These are phyloP conservation scores for Aspergillus fischeri DNA, from an alignment of 2,329 filamentous ascomycete genomes.

Conservation along the genomic window DNA sequence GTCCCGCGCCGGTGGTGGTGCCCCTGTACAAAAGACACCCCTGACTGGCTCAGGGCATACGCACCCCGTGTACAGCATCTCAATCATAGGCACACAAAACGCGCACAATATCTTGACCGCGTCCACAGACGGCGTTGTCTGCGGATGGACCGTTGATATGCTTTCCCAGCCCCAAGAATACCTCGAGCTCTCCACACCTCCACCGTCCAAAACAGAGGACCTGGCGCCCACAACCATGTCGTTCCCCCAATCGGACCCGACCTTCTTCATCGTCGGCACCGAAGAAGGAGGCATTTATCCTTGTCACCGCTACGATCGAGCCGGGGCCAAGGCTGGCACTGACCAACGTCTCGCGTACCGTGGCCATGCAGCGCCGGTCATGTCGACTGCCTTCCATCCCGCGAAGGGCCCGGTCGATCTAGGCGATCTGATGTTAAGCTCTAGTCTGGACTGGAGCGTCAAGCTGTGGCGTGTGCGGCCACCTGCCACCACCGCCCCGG, in stretches of 20 bases:
- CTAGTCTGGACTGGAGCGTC: slow-evolving; percentile 92
- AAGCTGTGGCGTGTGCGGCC: slow-evolving; percentile 89
- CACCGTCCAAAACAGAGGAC: slow-evolving; percentile 87
- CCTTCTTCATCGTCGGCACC: slow-evolving; percentile 94
- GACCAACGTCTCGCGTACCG: slow-evolving; percentile 84
- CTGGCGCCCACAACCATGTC: slow-evolving; percentile 91
- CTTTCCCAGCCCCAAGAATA: slow-evolving; percentile 94
- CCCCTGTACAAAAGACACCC: slow-evolving; percentile 91
- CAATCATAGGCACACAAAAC: slow-evolving; percentile 96
- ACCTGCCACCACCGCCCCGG: slow-evolving; percentile 39
- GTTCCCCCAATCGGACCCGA: slow-evolving; percentile 92
- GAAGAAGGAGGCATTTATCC: slow-evolving; percentile 96
- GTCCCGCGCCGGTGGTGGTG: slow-evolving; percentile 61
- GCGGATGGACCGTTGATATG: slow-evolving; percentile 97
- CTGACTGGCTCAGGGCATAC: slow-evolving; percentile 93
- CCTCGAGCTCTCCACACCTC: slow-evolving; percentile 79
- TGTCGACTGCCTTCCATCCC: slow-evolving; percentile 94
- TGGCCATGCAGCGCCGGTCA: slow-evolving; percentile 89
- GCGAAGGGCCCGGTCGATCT: slow-evolving; percentile 88
- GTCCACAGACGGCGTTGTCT: slow-evolving; percentile 93
- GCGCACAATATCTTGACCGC: slow-evolving; percentile 98
- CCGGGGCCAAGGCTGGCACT: slow-evolving; percentile 92
- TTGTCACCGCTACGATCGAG: slow-evolving; percentile 94
- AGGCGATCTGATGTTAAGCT: slow-evolving; percentile 87
- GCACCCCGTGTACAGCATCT: slow-evolving; percentile 91